Evolutionary conservation across 2,329 filamentous ascomycete genomes (phyloP).

Genomic region (Claviceps pazoutovae): DNA sequence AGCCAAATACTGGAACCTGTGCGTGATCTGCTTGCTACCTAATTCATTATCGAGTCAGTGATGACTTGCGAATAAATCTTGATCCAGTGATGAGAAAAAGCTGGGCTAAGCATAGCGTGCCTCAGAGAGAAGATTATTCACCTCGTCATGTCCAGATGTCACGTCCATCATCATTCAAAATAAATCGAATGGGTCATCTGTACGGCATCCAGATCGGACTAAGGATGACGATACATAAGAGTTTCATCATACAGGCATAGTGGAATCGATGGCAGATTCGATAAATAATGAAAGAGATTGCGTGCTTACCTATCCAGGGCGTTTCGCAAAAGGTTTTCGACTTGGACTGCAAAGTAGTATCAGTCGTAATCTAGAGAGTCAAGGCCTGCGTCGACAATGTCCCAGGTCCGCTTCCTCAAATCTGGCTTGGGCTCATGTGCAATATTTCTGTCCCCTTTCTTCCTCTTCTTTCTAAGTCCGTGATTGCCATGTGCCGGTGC

Average conservation of each 20-base stretch:
- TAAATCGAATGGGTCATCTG: slow-evolving; percentile 19
- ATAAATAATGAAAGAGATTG: slow-evolving; percentile 6
- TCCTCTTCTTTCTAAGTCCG: slow-evolving; percentile 23
- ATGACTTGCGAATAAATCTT: not conserved
- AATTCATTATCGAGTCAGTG: not conserved
- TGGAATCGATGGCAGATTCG: not conserved
- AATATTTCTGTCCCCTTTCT: slow-evolving; percentile 22
- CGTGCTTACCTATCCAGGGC: slow-evolving; percentile 9
- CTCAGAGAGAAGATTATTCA: slow-evolving; percentile 44
- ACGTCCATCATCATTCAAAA: slow-evolving; percentile 16
- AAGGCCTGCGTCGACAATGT: slow-evolving; percentile 47
- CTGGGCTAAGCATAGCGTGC: not conserved
- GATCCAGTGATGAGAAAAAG: not conserved
- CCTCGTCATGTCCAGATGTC: slow-evolving; percentile 30
- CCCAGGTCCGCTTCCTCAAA: slow-evolving; percentile 53
- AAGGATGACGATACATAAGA: slow-evolving; percentile 88
- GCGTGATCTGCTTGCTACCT: no score
- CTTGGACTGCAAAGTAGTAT: slow-evolving; percentile 10
- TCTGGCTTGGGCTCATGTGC: slow-evolving; percentile 41
- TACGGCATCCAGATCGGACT: slow-evolving; percentile 47
- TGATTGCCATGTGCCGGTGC: not conserved
- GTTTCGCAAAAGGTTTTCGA: not conserved
- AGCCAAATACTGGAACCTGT: not conserved
- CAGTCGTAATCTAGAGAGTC: slow-evolving; percentile 47
- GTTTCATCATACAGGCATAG: slow-evolving; percentile 59